Base-by-base conservation (phyloP, 1,284 basidiomycete genomes). In the Puccinia coronata region DNA sequence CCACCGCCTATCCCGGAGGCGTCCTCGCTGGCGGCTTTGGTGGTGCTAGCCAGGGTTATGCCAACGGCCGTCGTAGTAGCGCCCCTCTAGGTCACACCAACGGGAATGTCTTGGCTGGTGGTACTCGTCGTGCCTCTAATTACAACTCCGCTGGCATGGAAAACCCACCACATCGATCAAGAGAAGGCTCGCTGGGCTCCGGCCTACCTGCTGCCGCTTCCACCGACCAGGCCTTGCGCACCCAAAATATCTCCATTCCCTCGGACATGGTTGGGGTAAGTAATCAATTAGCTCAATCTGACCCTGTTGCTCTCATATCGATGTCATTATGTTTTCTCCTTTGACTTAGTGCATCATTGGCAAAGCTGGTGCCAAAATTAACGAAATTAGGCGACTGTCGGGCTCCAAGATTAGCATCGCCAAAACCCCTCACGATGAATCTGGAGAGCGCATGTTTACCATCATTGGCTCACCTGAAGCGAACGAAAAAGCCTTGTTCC, bases 391-490 rank as follows among this genome's bases (percentile, higher is more conserved):
- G 84, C 92, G 96, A 81, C 90, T 98, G 80, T 96, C 94, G 82
- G 96, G 96, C 65, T 96, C 93, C 83, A 94, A 95, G 88, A 99
- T 99, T 87, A 94, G 92, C 82, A 99, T 99, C 84, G 97, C 96
- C 84, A 99, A 99, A 88, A 93, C 94, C 73, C 95, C 96, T 31
- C 96, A 99, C 86, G 96, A 98, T 86, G 97, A 98, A 85, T 95
- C 95, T 73, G 96, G 96, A 84, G 96, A 99, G 88, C 90, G 96
- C 84, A 98, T 99, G 96, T 99, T 99, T 88, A 98, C 97, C 82
- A 98, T 99, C 86, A 91, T 98, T 82, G 96, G 96, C 16, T 28
- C 31, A 14, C 25, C 82, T 25, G 78, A 84, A 73, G 82, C 83
- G 75, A 84, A 86, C 86, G 96, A 97, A 88, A 95, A 96, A 88